Evolutionary conservation across 1,284 basidiomycete species (phyloP).

Genomic region (Cutaneotrichosporon spelunceum): DNA sequence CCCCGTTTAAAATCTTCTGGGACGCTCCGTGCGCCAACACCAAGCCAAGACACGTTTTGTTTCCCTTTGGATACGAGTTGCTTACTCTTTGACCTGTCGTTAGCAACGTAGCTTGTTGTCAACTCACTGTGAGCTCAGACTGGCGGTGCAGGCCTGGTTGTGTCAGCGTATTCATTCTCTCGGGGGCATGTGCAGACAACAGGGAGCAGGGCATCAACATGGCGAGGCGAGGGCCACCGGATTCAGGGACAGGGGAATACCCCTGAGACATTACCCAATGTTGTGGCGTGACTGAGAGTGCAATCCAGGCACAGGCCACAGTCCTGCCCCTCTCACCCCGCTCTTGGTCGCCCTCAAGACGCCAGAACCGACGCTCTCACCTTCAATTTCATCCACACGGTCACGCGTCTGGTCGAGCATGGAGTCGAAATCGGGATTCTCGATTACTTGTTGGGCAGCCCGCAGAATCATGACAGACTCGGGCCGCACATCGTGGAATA

Average conservation of each 20-base stretch:
- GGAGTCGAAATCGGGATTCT: conserved; percentile 69
- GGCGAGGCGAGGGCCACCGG: conserved; percentile 4
- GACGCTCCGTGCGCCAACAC: not conserved
- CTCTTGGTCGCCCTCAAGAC: not conserved
- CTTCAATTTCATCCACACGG: conserved; percentile 62
- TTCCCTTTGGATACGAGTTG: not conserved
- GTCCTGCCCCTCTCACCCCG: not conserved
- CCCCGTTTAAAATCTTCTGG: not conserved
- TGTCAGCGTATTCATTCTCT: not conserved
- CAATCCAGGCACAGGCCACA: not conserved
- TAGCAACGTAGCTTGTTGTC: not conserved
- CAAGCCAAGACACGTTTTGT: not conserved
- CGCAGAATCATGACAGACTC: conserved; percentile 72
- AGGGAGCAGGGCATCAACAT: not conserved
- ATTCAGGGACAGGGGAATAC: not conserved
- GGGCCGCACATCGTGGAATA: conserved; percentile 68
- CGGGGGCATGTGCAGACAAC: not conserved
- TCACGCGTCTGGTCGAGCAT: conserved; percentile 65
- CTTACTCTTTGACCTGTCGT: conserved; percentile 34
- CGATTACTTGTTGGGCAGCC: conserved; percentile 65
- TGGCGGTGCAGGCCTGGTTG: conserved; percentile 48
- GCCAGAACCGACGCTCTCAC: conserved; percentile 32
- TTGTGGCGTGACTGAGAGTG: conserved; percentile 5
- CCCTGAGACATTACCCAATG: conserved; percentile 16
- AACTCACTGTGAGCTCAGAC: conserved; percentile 42